phyloP scores from a whole-genome alignment of 2,329 filamentous ascomycete genomes.

The Alternaria ethzedia region DNA sequence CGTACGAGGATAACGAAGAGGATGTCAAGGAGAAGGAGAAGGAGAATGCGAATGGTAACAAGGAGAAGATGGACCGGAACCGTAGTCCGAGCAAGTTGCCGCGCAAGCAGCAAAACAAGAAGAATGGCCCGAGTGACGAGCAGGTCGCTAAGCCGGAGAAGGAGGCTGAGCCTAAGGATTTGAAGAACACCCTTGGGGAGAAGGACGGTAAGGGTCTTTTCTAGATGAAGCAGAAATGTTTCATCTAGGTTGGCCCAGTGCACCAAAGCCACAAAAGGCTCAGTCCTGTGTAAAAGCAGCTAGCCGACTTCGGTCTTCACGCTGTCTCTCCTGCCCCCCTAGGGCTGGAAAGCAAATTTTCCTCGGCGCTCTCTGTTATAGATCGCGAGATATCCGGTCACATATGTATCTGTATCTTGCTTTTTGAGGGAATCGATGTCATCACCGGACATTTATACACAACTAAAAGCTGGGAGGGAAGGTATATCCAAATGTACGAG shows the following conservation, averaged over 20 bases:
- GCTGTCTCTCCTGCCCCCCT: too few species aligned
- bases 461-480: neutral
- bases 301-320: neutral
- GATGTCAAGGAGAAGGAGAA: constrained; percentile 20
- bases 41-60: constrained; percentile 18
- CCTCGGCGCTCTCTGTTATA: neutral
- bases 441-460: neutral
- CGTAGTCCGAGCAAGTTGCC: constrained; percentile 4
- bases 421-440: neutral
- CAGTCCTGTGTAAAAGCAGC: neutral
- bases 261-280: too few species aligned
- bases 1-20: constrained; percentile 14
- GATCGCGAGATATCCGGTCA: neutral
- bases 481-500: neutral
- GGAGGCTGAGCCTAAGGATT: constrained; percentile 34
- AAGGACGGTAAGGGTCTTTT: constrained; percentile 29
- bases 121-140: constrained; percentile 22
- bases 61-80: constrained; percentile 9
- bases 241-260: too few species aligned
- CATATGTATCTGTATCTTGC: neutral
- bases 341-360: neutral
- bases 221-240: neutral
- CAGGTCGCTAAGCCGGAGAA: constrained; percentile 20
- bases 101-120: constrained; percentile 22
- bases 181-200: constrained; percentile 29